Evolutionary conservation across 129 eudicot genomes (phyloP), one percentile per base, ranked within the genome.

Genomic region (Mikania micrantha): DNA sequence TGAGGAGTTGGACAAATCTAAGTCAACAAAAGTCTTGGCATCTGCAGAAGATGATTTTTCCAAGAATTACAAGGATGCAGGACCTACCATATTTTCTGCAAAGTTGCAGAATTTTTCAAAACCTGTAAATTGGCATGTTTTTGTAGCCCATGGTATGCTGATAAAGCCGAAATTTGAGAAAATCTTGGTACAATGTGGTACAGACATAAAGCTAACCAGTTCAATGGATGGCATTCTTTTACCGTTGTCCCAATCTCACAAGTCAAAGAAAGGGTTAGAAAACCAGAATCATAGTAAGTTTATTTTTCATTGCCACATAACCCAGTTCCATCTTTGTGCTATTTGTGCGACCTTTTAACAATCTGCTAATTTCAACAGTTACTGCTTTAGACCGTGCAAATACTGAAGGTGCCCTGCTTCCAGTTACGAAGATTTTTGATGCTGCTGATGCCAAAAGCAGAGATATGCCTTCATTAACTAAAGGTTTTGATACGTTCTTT

Each of bases 301-400:
- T 31, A 57, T 31, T 44, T 50, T 45, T 63, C 27, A 53, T 49
- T 22, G 59, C 28, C 59, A 32, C 49, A 24, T 3, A 24, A 38
- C 9, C 22, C 17, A 21, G 32, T 60, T 13, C 31, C 36, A 1
- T 16, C 0, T 19, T 59, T 50, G n/a, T 24, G 64, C 42, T 73
- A 34, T 12, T 39, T 34, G 62, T 24, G 32, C 57, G 54, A 58
- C 53, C 47, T 40, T 10, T 58, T 80, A 60, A 85, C 60, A 10
- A 16, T 11, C 66, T 29, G 73, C 12, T 16, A 61, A 67, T 53
- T 9, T 59, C 28, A 70, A 79, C 99, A 93, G 99, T 90, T 70
- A 93, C 96, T 12, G 95, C 99, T 44, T 79, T 93, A 64, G 95
- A 93, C 74, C 91, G 99, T 53, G 83, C 96, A 56, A 89, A 82